Conservation (phyloP, 768 basidiomycete genomes). For the Tulasnella sp. region DNA sequence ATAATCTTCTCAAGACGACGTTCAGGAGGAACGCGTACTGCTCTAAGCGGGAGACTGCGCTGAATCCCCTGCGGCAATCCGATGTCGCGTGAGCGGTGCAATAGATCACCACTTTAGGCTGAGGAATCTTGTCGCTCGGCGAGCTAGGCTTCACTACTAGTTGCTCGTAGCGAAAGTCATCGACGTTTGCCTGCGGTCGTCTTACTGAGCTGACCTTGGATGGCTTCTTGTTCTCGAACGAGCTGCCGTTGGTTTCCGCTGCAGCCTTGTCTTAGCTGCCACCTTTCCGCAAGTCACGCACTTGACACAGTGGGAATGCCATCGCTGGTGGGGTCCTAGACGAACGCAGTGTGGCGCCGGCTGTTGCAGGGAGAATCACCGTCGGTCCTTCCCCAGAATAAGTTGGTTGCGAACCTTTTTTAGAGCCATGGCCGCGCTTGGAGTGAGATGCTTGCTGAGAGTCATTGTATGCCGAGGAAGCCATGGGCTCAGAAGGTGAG, state of each 20-base stretch:
- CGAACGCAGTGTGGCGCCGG: constrained; percentile 97
- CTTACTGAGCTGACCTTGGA: too few relatives aligned
- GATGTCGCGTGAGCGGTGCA: constrained; percentile 77
- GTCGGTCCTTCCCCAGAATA: too few relatives aligned
- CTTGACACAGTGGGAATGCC: constrained; percentile 61
- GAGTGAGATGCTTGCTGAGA: constrained; percentile 18
- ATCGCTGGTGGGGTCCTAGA: constrained; percentile 78
- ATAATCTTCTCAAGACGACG: constrained; percentile 89
- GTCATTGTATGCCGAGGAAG: neutral
- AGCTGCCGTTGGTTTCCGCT: constrained; percentile 45
- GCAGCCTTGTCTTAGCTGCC: constrained; percentile 63
- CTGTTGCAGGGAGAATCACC: too few relatives aligned
- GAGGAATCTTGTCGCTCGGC: constrained; percentile 11
- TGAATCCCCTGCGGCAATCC: constrained; percentile 76
- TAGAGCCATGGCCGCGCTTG: constrained; percentile 5
- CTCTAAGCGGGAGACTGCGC: constrained; percentile 89
- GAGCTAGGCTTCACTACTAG: constrained; percentile 33
- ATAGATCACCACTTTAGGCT: constrained; percentile 53
- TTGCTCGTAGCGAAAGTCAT: constrained; percentile 69
- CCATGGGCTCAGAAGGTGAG: neutral
- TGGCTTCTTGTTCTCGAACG: too few relatives aligned
- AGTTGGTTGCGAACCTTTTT: neutral
- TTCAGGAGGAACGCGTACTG: constrained; percentile 97
- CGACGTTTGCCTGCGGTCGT: constrained; percentile 74
- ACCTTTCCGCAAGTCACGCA: constrained; percentile 79